Evolutionary conservation across 2,329 filamentous ascomycete genomes (phyloP), one percentile per base, ranked within the genome.

Genomic region (Phialophora verrucosa): DNA sequence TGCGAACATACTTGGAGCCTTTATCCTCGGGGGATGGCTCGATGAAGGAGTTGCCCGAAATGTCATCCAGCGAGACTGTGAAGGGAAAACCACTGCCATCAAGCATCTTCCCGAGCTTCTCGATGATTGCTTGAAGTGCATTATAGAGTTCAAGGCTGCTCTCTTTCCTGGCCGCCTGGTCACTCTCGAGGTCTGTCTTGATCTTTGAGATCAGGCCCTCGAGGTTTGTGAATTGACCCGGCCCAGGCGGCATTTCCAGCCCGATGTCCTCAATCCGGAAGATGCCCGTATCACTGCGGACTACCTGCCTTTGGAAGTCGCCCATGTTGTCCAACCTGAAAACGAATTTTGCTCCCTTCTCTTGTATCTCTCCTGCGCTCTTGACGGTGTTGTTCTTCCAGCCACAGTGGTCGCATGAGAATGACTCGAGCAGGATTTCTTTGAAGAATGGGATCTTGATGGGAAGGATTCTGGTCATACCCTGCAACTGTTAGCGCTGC

Each of bases 351-450:
- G 88, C 85, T 62, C 95, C 95, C 74, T 91, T 91, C 73, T 93
- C 90, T 80, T 98, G 95, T 69, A 98, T 94, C 73, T 93, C 88
- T 68, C 93, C 93, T 31, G 95, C 95, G 8, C 93, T 89, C 77
- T 97, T 94, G 73, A 99, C 91, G 74, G 97, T 94, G 78, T 93
- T 93, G 83, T 98, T 97, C 71, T 90, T 88, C 80, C 94, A 90
- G 76, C 88, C 83, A 82, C 95, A 99, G 79, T 97, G 88, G 5
- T 92, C 88, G 83, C 95, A 99, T 71, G 87, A 87, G 79, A 99
- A 99, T 69, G 94, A 98, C 89, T 97, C 97, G 78, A 99, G 87
- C 74, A 99, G 92, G 70, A 99, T 89, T 79, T 99, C 94, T 81
- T 93, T 92, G 84, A 99, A 99, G 84, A 92, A 98, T 17, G 95